Conservation (phyloP, 2,329 filamentous ascomycete species). For the Botrytis fragariae region DNA sequence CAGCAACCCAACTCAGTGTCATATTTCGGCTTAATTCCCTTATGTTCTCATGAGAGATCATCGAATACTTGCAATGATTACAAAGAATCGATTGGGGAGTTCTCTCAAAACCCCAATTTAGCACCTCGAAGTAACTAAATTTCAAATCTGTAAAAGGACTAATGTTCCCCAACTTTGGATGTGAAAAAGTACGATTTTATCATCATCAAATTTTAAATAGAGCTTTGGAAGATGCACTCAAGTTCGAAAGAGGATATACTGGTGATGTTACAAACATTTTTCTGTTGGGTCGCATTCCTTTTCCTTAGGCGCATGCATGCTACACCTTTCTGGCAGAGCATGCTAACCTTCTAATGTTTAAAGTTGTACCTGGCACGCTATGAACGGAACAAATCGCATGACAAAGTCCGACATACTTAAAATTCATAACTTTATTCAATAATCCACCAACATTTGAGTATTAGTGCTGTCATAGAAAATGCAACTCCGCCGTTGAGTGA, state of each 20-base stretch:
- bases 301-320: not conserved
- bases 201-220: not conserved
- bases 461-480: not conserved
- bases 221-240: not conserved
- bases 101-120: not conserved
- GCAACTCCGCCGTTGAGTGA: not conserved
- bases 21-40: not conserved
- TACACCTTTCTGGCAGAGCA: not conserved
- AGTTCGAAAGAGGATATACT: not conserved
- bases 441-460: not conserved
- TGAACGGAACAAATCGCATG: not conserved
- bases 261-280: not conserved
- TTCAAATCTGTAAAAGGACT: accelerated
- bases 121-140: not conserved
- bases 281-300: not conserved
- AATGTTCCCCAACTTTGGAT: no score
- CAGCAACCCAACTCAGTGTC: accelerated
- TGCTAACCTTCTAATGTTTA: not conserved
- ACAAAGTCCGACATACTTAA: not conserved
- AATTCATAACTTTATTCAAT: not conserved
- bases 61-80: not conserved
- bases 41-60: not conserved
- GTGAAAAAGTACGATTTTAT: not conserved
- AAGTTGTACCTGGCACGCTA: not conserved
- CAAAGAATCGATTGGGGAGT: not conserved